Evolutionary conservation across 2,329 filamentous ascomycete genomes (phyloP), one percentile per base, ranked within the genome.

Genomic region (Arthrobotrys conoides): DNA sequence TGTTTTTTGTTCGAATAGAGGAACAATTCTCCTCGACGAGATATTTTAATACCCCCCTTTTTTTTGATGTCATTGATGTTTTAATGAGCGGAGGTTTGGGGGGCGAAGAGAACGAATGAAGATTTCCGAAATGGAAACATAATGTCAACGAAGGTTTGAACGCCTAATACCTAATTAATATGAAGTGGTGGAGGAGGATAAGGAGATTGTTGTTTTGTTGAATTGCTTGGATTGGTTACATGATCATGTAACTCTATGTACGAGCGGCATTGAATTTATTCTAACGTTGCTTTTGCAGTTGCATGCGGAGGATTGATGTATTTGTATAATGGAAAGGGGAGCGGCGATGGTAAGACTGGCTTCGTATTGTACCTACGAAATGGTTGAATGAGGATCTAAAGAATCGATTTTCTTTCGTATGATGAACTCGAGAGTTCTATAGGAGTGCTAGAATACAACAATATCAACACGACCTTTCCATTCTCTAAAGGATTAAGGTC

Each of bases 31-130:
- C 44, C 44, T 24, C 27, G n/a, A 30, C 36, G 30, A 59, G n/a
- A 59, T 33, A 48, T 64, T 71, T 46, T 65, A 65, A 65, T 72
- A 65, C 44, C 33, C 49, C 64, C 36, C 36, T 71, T 49, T 71
- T 51, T 71, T 38, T 71, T 59, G 57, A 64, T 65, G 57, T 64
- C 36, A 57, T 48, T 8, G 38, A 72, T 72, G 61, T 51, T 55
- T 66, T 72, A 65, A 72, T 72, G 69, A 72, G 38, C 59, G 48
- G 57, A 46, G 55, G 9, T 36, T 18, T 36, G 57, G 57, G 12
- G 12, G 10, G 8, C 3, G 9, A 41, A 3, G 22, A 44, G 57
- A 24, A 20, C 53, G 51, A 33, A 30, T 9, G 2, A 51, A 51
- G 18, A 6, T 44, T 44, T 27, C 20, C 30, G 33, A 20, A 24